phyloP scores from a whole-genome alignment of 2,329 filamentous ascomycete species.

The Cordyceps cateniannulata region DNA sequence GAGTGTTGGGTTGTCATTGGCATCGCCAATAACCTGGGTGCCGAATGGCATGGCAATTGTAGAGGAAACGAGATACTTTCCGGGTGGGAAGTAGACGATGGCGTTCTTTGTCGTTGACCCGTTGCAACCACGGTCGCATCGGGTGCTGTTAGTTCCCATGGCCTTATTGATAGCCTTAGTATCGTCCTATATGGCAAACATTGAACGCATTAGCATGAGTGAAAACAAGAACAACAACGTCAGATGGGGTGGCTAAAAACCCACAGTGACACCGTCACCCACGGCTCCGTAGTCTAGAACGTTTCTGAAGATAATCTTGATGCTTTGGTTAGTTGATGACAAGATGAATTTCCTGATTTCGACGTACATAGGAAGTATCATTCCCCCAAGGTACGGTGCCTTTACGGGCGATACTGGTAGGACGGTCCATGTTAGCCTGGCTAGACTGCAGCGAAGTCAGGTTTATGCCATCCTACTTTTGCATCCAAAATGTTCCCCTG shows the following conservation, averaged over 20 bases:
- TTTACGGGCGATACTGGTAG: slow-evolving; percentile 14
- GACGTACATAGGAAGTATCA: slow-evolving; percentile 13
- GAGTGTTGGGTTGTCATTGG: slow-evolving; percentile 47
- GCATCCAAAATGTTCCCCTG: slow-evolving; percentile 19
- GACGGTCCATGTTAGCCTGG: too few relatives aligned
- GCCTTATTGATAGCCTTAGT: slow-evolving; percentile 30
- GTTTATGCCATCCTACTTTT: too few relatives aligned
- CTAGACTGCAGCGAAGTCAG: too few relatives aligned
- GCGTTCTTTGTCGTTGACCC: not conserved
- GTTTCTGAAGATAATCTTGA: slow-evolving; percentile 1
- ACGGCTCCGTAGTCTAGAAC: slow-evolving; percentile 1
- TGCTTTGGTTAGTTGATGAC: not conserved
- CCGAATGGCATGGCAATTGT: not conserved
- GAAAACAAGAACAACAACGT: not conserved
- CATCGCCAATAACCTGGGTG: not conserved
- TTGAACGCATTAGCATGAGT: not conserved
- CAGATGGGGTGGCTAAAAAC: too few relatives aligned
- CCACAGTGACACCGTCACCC: not conserved
- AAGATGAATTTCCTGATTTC: not conserved
- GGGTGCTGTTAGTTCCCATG: slow-evolving; percentile 14
- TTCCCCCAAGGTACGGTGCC: slow-evolving; percentile 21
- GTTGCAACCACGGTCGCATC: not conserved
- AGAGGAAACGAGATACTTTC: not conserved
- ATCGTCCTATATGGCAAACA: slow-evolving; percentile 22
- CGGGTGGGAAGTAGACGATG: slow-evolving; percentile 19